phyloP scores from a whole-genome alignment of 2,329 filamentous ascomycete species.

The Nakataea oryzae region DNA sequence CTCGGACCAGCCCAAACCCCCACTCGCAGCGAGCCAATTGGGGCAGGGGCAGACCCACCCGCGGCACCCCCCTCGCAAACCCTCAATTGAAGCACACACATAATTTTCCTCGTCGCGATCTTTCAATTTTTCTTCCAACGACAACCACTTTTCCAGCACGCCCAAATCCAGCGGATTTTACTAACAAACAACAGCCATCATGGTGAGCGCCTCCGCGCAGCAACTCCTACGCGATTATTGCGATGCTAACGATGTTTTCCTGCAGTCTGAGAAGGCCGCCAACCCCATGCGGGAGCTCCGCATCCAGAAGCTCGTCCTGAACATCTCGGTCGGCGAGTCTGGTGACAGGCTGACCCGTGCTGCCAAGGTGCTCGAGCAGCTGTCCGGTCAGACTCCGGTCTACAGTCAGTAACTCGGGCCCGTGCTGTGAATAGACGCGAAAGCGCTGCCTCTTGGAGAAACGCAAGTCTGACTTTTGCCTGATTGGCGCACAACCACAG shows the following conservation, averaged over 20 bases:
- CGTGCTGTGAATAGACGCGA: not conserved
- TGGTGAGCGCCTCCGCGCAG: conserved; percentile 20
- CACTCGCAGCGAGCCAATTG: not conserved
- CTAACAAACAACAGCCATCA: conserved; percentile 16
- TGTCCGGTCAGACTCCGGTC: conserved; percentile 98
- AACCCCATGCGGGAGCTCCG: conserved; percentile 99
- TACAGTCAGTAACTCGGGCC: conserved; percentile 65
- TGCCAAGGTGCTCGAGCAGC: conserved; percentile 99
- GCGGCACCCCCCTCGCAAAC: not conserved
- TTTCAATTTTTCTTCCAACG: conserved; percentile 8
- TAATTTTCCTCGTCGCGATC: conserved; percentile 3
- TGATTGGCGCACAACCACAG: conserved; percentile 28
- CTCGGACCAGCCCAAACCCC: not conserved
- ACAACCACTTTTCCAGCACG: conserved; percentile 5
- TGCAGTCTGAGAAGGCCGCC: conserved; percentile 70
- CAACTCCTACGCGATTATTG: not conserved
- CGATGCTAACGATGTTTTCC: conserved; percentile 17
- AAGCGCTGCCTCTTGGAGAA: not conserved
- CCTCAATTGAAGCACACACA: conserved; percentile 1
- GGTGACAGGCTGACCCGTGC: conserved; percentile 99
- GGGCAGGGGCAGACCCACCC: not conserved
- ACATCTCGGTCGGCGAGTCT: conserved; percentile 99
- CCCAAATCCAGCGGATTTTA: not conserved
- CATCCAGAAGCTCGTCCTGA: conserved; percentile 98
- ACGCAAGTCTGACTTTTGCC: not conserved